Evolutionary conservation across 108 stramenopile genomes (phyloP).

Genomic region (Cyclotella sp.): DNA sequence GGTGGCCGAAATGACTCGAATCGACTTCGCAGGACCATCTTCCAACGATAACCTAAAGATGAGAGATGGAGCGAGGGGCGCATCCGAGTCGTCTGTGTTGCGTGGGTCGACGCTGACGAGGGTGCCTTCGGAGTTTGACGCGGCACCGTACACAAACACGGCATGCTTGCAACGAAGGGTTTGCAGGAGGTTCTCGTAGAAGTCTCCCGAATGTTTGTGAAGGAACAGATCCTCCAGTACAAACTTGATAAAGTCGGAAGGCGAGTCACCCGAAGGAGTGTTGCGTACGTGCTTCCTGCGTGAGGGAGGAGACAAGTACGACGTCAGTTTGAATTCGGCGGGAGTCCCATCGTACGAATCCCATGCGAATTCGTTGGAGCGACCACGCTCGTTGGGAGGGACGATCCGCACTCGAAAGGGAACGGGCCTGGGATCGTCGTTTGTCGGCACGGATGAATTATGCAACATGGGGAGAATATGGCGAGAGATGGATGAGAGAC

Average conservation of each 20-base stretch:
- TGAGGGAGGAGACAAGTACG: background rate
- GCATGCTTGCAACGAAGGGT: background rate
- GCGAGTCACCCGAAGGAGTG: background rate
- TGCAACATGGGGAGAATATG: background rate
- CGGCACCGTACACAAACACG: background rate
- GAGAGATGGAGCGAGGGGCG: background rate
- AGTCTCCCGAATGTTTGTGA: background rate
- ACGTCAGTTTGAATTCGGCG: background rate
- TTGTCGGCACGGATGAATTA: background rate
- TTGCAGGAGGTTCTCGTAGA: background rate
- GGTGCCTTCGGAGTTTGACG: background rate
- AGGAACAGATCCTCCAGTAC: slow-evolving; percentile 6
- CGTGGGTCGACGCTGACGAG: background rate
- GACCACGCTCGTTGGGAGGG: background rate
- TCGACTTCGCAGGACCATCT: background rate
- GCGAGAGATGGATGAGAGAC: background rate
- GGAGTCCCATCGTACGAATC: slow-evolving; percentile 8
- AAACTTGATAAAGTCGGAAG: slow-evolving; percentile 1
- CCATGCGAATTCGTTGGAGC: background rate
- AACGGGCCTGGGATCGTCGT: background rate
- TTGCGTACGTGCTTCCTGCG: background rate
- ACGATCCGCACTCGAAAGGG: slow-evolving; percentile 7
- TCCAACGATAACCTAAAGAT: background rate
- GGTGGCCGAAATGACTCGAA: background rate
- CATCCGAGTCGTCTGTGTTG: background rate